phyloP scores from a whole-genome alignment of 2,329 filamentous ascomycete species.

The Diplodia corticola region DNA sequence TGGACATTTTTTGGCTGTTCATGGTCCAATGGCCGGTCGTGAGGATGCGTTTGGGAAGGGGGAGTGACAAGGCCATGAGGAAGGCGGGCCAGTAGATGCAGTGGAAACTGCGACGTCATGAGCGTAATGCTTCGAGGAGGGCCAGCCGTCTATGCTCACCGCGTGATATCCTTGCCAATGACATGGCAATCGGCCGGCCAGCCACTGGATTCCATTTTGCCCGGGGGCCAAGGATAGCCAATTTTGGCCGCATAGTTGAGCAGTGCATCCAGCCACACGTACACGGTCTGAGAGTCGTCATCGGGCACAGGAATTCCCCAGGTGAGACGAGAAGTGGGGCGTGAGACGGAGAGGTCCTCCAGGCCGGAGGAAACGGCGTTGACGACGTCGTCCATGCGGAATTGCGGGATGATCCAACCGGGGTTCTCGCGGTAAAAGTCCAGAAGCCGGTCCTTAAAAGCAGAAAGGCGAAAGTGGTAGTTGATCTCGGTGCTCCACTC shows the following conservation, averaged over 20 bases:
- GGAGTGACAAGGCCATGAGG: constrained; percentile 81
- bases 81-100: constrained; percentile 98
- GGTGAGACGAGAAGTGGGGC: constrained; percentile 71
- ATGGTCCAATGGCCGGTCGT: constrained; percentile 97
- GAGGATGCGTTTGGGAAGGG: constrained; percentile 75
- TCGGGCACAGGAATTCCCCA: constrained; percentile 92
- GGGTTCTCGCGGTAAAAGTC: constrained; percentile 78
- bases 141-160: constrained; percentile 40
- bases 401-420: constrained; percentile 70
- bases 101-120: constrained; percentile 62
- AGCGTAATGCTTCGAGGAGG: background rate
- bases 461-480: constrained; percentile 90
- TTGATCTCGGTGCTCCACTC: constrained; percentile 94
- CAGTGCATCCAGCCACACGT: constrained; percentile 96
- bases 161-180: constrained; percentile 93
- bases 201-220: constrained; percentile 56
- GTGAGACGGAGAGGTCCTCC: constrained; percentile 84
- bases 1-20: constrained; percentile 91
- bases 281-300: constrained; percentile 85
- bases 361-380: constrained; percentile 75
- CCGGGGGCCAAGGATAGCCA: constrained; percentile 79
- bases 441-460: constrained; percentile 75
- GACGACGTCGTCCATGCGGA: constrained; percentile 76
- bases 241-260: constrained; percentile 90
- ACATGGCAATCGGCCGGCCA: constrained; percentile 95